Evolutionary conservation across 2,329 filamentous ascomycete species (phyloP).

Genomic region (Colletotrichum neosansevieriae): DNA sequence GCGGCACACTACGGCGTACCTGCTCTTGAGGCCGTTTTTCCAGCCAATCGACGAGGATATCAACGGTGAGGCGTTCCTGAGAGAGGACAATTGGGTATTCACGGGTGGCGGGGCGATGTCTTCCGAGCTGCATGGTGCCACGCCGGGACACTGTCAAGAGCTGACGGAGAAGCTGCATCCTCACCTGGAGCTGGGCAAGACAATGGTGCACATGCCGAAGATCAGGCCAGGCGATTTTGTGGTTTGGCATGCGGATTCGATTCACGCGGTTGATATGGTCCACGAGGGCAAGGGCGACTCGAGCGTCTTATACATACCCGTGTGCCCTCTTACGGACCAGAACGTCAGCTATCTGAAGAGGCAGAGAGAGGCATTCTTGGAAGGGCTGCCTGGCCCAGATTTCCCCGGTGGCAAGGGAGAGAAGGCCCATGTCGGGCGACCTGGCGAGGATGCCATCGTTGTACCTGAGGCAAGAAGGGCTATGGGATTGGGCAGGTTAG

Average conservation of each 20-base stretch:
- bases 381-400: conserved; percentile 76
- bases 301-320: conserved; percentile 89
- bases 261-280: conserved; percentile 86
- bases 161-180: conserved; percentile 74
- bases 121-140: conserved; percentile 76
- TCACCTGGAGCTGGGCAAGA: conserved; percentile 73
- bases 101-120: conserved; percentile 59
- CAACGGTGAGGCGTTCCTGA: conserved; percentile 54
- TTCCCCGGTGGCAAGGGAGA: conserved; percentile 81
- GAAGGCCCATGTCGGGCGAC: conserved; percentile 61
- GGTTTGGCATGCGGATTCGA: conserved; percentile 85
- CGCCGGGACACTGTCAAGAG: conserved; percentile 77
- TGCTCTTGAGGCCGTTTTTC: conserved; percentile 88
- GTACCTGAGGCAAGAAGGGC: conserved; percentile 53
- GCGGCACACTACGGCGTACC: conserved; percentile 81
- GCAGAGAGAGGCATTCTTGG: conserved; percentile 78
- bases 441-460: conserved; percentile 53
- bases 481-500: conserved; percentile 59
- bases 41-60: conserved; percentile 50
- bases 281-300: conserved; percentile 81
- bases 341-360: conserved; percentile 79
- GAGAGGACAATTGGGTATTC: conserved; percentile 71
- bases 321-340: conserved; percentile 80
- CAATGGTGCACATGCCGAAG: conserved; percentile 78
- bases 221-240: conserved; percentile 82